Evolutionary conservation across 2,329 filamentous ascomycete genomes (phyloP), one percentile per base, ranked within the genome.

Genomic region (Epichloe hybrida): DNA sequence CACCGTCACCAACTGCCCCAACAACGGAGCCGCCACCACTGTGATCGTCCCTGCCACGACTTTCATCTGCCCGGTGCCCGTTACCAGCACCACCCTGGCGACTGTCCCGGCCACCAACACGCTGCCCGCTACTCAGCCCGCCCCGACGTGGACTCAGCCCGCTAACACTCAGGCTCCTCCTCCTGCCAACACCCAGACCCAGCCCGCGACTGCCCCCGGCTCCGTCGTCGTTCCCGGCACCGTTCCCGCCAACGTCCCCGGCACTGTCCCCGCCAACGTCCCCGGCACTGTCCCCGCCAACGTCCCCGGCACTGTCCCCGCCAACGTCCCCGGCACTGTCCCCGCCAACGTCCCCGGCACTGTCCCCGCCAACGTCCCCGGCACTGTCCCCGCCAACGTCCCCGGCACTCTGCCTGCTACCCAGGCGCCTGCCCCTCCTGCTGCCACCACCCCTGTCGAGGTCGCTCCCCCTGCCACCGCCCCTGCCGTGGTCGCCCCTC

Each of bases 41-140:
- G 62, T 69, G 49, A 62, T 61, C 53, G 59, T 69, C 51, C 60
- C 68, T 38, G 62, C 66, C 52, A 66, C 65, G 54, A 71, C 69
- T 53, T 72, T 70, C 53, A 62, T 74, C 58, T 73, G 69, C 66
- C 70, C 71, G 21, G 66, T 72, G 7, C 60, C 67, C 40, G 58
- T 64, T 51, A 57, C 59, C 42, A 47, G 55, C 27, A 54, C 54
- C 21, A 50, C 50, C 34, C 23, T 50, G 45, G 48, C 50, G 12
- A 50, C 47, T 3, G 36, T 47, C 8, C 11, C 51, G 27, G 20
- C 35, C 20, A 36, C 36, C 8, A 49, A 17, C 43, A 50, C 35
- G 13, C 35, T n/a, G 27, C 39, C 38, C 34, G 17, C 17, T 17
- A 17, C 17, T 49, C 31, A 41, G 36, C 41, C 48, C 13, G 39